These are phyloP conservation scores for Parathielavia hyrcaniae DNA, from an alignment of 495 filamentous ascomycete species.

Conservation along the genomic window DNA sequence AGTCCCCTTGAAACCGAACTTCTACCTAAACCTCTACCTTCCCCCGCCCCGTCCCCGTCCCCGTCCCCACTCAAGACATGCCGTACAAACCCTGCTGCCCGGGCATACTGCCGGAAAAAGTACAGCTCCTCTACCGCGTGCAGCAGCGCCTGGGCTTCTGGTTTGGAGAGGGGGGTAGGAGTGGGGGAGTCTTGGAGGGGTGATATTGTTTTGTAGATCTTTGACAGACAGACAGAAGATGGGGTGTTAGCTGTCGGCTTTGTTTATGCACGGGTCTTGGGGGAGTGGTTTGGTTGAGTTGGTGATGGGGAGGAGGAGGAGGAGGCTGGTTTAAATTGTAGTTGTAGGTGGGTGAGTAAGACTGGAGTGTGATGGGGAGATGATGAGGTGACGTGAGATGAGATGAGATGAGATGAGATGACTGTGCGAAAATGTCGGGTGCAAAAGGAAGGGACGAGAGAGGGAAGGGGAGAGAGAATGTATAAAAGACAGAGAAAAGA, in stretches of 20 bases:
- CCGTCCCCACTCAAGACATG: conserved; percentile 24
- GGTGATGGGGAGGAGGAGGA: background rate
- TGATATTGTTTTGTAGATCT: background rate
- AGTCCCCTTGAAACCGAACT: conserved; percentile 22
- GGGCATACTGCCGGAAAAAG: conserved; percentile 44
- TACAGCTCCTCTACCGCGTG: conserved; percentile 55
- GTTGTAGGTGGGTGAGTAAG: no score
- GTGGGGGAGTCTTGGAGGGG: background rate
- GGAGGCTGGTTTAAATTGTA: no score
- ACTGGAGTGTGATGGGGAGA: background rate
- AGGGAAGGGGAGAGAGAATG: background rate
- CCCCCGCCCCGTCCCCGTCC: background rate
- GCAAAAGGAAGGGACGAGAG: background rate
- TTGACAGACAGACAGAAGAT: no score
- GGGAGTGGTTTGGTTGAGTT: background rate
- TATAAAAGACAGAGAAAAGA: background rate
- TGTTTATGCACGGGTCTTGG: background rate
- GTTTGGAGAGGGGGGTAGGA: conserved; percentile 29
- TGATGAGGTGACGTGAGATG: no score
- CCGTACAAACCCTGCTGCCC: conserved; percentile 36
- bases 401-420: no score
- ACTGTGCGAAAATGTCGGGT: no score
- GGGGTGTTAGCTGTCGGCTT: background rate
- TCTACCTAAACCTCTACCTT: background rate
- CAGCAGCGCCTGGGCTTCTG: conserved; percentile 42